Percentiles rank a stretch among this genome's conserved stretches.
phyloP scores from a whole-genome alignment of 2,329 filamentous ascomycete genomes.

The Ambrosiella beaveri region DNA sequence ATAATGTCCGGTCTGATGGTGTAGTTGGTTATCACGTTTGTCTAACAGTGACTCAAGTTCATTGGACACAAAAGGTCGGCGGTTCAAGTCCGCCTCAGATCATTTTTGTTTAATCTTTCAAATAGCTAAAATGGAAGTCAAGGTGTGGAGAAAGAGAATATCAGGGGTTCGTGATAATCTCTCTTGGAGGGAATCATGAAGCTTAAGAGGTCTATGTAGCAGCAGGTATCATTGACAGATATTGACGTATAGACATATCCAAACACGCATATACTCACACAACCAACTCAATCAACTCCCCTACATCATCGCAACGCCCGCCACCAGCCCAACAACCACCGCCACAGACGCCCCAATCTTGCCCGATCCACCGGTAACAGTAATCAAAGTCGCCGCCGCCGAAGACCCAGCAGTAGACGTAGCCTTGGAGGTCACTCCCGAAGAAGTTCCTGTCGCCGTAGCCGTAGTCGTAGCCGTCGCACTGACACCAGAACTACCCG shows the following conservation, averaged over 20 bases:
- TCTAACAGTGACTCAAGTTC: not conserved
- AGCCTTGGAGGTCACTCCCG: not conserved
- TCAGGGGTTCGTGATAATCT: no score
- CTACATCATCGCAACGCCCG: not conserved
- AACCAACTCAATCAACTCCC: not conserved
- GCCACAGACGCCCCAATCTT: not conserved
- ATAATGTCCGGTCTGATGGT: not conserved
- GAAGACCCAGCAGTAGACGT: not conserved
- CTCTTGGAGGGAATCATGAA: no score
- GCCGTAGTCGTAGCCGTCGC: not conserved
- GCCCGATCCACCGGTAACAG: not conserved
- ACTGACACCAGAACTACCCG: not conserved
- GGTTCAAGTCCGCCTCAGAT: constrained; percentile 9
- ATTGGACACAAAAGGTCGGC: constrained; percentile 9
- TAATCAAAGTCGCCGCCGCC: not conserved
- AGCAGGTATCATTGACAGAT: no score
- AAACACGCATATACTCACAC: no score
- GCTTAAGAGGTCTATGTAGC: no score
- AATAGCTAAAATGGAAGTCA: no score
- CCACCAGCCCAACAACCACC: not conserved
- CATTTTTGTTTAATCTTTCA: not conserved
- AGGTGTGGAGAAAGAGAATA: no score
- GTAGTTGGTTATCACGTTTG: constrained; percentile 11
- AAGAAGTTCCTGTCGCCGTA: not conserved
- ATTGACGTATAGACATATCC: no score